A percentile compares a stretch with the other conserved stretches of the same genome.
phyloP scores from a whole-genome alignment of 805 yeast genomes.

The Metschnikowia santaceciliae region DNA sequence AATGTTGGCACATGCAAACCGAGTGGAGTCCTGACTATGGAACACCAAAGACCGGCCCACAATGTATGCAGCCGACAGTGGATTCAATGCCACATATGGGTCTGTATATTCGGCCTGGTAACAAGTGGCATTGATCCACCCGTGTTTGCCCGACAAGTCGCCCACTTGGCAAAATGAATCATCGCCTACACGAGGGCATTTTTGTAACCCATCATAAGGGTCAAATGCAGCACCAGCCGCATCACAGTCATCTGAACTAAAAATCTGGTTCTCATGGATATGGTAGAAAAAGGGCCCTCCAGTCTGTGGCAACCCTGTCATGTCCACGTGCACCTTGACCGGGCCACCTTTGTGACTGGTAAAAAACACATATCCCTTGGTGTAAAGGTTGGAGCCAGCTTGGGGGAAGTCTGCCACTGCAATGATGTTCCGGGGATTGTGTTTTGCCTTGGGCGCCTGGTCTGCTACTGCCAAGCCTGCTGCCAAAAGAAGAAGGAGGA shows the following conservation, averaged over 20 bases:
- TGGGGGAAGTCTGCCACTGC: slow-evolving; percentile 56
- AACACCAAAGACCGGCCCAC: slow-evolving; percentile 47
- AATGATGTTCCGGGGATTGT: slow-evolving; percentile 47
- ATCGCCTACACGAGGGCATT: slow-evolving; percentile 47
- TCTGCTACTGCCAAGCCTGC: slow-evolving; percentile 22
- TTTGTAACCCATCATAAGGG: slow-evolving; percentile 53
- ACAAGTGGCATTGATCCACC: slow-evolving; percentile 66
- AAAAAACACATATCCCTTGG: slow-evolving; percentile 47
- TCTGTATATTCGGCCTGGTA: slow-evolving; percentile 61
- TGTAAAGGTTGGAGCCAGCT: slow-evolving; percentile 10
- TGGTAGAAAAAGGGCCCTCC: slow-evolving; percentile 72
- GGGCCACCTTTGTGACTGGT: slow-evolving; percentile 54
- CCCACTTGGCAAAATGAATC: slow-evolving; percentile 67
- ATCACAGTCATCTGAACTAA: slow-evolving; percentile 47
- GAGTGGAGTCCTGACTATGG: slow-evolving; percentile 11
- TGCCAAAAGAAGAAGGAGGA: neutral
- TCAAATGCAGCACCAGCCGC: slow-evolving; percentile 56
- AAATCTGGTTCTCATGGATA: slow-evolving; percentile 57
- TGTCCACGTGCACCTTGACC: slow-evolving; percentile 64
- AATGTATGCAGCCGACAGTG: slow-evolving; percentile 51
- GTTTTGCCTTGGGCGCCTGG: slow-evolving; percentile 48
- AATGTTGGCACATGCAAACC: slow-evolving; percentile 19
- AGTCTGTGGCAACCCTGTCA: slow-evolving; percentile 61
- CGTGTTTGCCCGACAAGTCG: slow-evolving; percentile 76
- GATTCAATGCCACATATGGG: slow-evolving; percentile 61